A percentile compares a stretch with the other conserved stretches of the same genome.
phyloP scores from a whole-genome alignment of 2,329 filamentous ascomycete genomes.

The Nemania serpens region DNA sequence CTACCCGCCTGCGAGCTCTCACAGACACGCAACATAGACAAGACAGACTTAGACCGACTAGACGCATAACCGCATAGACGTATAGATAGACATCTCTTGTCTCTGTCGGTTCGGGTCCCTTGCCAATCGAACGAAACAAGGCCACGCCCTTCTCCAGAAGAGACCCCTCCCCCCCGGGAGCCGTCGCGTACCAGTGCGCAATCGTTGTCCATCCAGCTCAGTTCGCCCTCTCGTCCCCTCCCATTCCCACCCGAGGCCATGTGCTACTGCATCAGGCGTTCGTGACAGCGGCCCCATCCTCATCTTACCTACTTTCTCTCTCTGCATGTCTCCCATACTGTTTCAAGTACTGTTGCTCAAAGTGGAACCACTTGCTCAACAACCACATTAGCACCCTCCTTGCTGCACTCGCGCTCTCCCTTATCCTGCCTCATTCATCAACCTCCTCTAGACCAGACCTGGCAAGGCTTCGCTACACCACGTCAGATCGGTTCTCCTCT shows the following conservation, averaged over 20 bases:
- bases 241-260: slow-evolving; percentile 11
- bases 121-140: background rate
- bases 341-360: slow-evolving; percentile 26
- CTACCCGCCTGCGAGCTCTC: slow-evolving; percentile 14
- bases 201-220: slow-evolving; percentile 3
- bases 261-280: slow-evolving; percentile 17
- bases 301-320: slow-evolving; percentile 3
- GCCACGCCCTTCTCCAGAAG: too few relatives aligned
- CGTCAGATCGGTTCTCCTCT: too few relatives aligned
- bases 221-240: background rate
- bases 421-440: background rate
- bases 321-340: slow-evolving; percentile 29
- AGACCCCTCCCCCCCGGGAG: background rate
- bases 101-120: slow-evolving; percentile 5
- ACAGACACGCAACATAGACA: background rate
- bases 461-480: background rate
- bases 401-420: slow-evolving; percentile 2
- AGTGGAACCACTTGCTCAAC: slow-evolving; percentile 24
- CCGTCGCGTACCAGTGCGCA: slow-evolving; percentile 17
- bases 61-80: background rate
- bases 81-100: too few relatives aligned
- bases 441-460: background rate
- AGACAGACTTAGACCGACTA: background rate
- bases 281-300: slow-evolving; percentile 22
- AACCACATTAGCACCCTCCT: slow-evolving; percentile 3